Base-by-base conservation (phyloP, 305 asterid genomes). In the Caryopteris hybrid region DNA sequence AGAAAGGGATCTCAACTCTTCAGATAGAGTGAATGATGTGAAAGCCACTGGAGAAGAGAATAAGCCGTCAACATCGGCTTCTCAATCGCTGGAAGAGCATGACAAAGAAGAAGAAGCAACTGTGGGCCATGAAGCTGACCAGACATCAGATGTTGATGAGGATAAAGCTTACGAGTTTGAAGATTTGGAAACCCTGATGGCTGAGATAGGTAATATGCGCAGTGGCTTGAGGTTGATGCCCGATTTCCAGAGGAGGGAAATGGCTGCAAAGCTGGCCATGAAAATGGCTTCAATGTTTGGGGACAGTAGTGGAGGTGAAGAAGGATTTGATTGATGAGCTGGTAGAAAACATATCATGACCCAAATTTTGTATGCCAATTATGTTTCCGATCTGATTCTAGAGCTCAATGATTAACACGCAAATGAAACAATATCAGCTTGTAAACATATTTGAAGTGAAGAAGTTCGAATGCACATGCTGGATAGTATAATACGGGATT, bases 251-350 rank as follows among this genome's bases (percentile, higher is more conserved):
- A 87, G 99, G 81, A 82, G 95, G 82, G 99, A 94, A 72, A 89
- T 87, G 90, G 97, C 99, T 62, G 99, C 93, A 43, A 91, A 91
- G 63, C 74, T 94, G 66, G 97, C 99, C 42, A 82, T 86, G 97
- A 93, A 85, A 81, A 93, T 93, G 96, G 99, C 99, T 45, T 39
- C 84, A 1, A 90, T 93, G 99, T 90, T 93, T 81, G 97, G 89
- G 39, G 95, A 86, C 57, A 64, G 85, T 36, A 93, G 95, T 56
- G 97, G 77, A 51, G 94, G 83, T 54, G 99, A 90, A 70, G 91
- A 58, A 80, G 83, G 83, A 48, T 65, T 78, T 48, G 80, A 76
- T 65, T 68, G 78, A 83, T 54, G 29, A 42, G 42, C 25, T 17
- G 53, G 64, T 2, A 33, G 3, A 69, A 29, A 33, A 41, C 16